Evolutionary conservation across 1,284 basidiomycete genomes (phyloP), one percentile per base, ranked within the genome.

Genomic region (Ustilago hordei): DNA sequence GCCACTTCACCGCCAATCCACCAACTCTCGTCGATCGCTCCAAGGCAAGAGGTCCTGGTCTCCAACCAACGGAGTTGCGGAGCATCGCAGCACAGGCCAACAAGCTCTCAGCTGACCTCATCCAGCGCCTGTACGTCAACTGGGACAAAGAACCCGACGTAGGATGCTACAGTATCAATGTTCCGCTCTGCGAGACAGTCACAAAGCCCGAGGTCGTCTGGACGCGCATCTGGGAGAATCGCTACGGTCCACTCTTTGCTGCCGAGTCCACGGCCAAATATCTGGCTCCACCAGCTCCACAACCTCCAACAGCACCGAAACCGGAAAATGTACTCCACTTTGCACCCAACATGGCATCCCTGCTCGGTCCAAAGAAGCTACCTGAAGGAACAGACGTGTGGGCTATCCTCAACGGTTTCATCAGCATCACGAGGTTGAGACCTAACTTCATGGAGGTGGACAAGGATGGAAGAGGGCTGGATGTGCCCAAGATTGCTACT

Each of bases 101-200:
- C 61, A 34, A 67, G 15, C 34, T 82, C 23, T 55, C 67, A 2
- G 73, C 72, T 23, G 36, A 47, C 8, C 65, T 85, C 52, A 67
- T 84, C 43, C 47, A 80, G 55, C 66, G 72, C 8, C 65, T 86
- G 3, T 84, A 75, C 67, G 32, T 55, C 31, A 64, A 75, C 48
- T 86, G 84, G 84, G 64, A 72, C n/a, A 39, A 66, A 1, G 78
- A 80, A 45, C 67, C 79, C 0, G 60, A 79, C 8, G 79, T 81
- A 1, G 67, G 72, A n/a, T 65, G 59, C 52, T 86, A 86, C 54
- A 75, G 74, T 32, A 80, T 86, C 67, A 86, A 86, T 65, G 74
- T 86, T 0, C 84, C 84, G 5, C 76, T 86, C 31, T 64, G 65
- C 41, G 83, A 83, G 56, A 80, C 79, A 4, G 52, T 86, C n/a